Evolutionary conservation across 495 filamentous ascomycete genomes (phyloP).

Genomic region (Trichoderma asperelloides): DNA sequence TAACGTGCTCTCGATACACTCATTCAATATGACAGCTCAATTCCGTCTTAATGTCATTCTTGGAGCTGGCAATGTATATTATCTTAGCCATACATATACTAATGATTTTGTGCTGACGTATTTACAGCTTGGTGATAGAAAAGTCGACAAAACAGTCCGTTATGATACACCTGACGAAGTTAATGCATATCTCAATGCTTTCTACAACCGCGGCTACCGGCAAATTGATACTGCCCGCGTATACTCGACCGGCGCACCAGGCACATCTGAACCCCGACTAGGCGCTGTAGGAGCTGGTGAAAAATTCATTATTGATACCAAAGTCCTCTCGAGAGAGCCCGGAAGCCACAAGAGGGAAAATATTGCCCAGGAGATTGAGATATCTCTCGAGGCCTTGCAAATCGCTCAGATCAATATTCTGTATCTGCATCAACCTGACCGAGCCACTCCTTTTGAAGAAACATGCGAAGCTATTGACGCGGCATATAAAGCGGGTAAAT

Average conservation of each 20-base stretch:
- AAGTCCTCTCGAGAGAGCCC: conserved; percentile 14
- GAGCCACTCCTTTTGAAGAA: neutral
- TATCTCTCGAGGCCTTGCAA: conserved; percentile 17
- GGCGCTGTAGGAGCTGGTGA: conserved; percentile 13
- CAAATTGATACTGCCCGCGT: neutral
- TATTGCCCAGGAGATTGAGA: conserved; percentile 20
- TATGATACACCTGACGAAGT: conserved; percentile 18
- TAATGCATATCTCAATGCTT: neutral
- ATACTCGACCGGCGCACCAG: conserved; percentile 9
- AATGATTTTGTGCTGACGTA: neutral
- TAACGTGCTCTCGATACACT: neutral
- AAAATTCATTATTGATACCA: conserved; percentile 20
- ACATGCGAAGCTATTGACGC: neutral
- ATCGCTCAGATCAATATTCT: conserved; percentile 18
- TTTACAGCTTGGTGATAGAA: conserved; percentile 14
- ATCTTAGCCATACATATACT: too few relatives aligned
- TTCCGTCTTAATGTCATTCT: conserved; percentile 13
- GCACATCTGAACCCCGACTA: conserved; percentile 19
- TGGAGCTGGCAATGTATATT: conserved; percentile 13
- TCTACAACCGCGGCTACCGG: neutral
- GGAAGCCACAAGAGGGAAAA: conserved; percentile 17
- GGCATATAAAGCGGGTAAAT: neutral
- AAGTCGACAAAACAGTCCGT: conserved; percentile 9
- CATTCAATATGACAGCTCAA: conserved; percentile 1
- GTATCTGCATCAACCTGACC: neutral